These are phyloP conservation scores for Avicennia marina DNA, from an alignment of 257 asterid genomes.

Conservation along the genomic window DNA sequence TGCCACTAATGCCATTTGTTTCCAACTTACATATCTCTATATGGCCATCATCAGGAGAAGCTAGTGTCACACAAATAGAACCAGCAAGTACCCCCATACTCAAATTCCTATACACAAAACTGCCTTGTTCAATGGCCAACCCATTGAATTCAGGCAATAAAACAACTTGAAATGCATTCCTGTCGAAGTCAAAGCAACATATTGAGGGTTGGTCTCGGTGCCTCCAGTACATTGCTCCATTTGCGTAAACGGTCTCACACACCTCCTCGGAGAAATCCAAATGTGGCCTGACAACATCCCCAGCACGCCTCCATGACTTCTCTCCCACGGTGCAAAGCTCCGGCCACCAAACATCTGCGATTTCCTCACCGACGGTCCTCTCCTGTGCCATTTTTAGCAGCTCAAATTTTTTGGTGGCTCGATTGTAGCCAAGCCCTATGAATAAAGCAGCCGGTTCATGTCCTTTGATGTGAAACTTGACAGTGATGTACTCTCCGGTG, in stretches of 20 bases:
- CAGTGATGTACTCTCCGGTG: background rate
- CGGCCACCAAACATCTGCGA: background rate
- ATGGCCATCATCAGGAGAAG: too few species aligned
- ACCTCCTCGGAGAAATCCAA: background rate
- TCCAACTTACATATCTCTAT: too few species aligned
- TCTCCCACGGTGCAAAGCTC: background rate
- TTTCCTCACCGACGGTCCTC: background rate
- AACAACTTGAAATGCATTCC: background rate
- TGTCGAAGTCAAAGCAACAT: conserved; percentile 4
- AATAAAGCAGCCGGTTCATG: background rate
- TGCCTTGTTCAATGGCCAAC: background rate
- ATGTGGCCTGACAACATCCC: background rate
- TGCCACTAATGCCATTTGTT: too few species aligned
- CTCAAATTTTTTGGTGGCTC: background rate
- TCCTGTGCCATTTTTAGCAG: background rate
- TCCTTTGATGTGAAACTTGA: background rate
- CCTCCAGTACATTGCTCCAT: conserved; percentile 5
- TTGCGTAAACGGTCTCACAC: background rate
- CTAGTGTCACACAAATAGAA: background rate
- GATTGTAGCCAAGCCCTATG: conserved; percentile 7
- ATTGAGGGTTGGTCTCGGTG: background rate
- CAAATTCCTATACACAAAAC: background rate
- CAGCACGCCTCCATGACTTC: background rate
- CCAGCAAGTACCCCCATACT: conserved; percentile 1
- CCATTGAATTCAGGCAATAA: background rate